Conservation (phyloP, 108 stramenopile genomes). For the Pelagomonas calceolata region DNA sequence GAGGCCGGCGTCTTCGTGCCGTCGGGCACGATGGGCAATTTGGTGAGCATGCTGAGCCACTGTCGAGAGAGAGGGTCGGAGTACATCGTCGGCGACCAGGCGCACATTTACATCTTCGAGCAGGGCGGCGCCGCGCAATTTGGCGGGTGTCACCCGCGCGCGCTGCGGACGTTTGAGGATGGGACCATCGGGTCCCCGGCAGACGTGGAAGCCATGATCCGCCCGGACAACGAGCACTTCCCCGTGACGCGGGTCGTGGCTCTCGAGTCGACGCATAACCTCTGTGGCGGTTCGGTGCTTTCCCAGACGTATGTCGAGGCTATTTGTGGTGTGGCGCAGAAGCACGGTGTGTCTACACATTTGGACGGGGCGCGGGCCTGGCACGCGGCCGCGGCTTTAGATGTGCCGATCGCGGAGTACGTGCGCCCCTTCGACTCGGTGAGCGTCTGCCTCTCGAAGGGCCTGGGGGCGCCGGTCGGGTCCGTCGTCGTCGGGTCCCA, state of each 20-base stretch:
- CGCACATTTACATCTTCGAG: slow-evolving; percentile 44
- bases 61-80: slow-evolving; percentile 61
- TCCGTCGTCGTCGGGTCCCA: slow-evolving; percentile 68
- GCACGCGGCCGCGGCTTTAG: slow-evolving; percentile 68
- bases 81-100: slow-evolving; percentile 37
- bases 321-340: slow-evolving; percentile 47
- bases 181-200: slow-evolving; percentile 31
- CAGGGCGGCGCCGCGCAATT: slow-evolving; percentile 44
- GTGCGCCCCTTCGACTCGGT: slow-evolving; percentile 66
- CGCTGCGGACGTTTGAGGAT: slow-evolving; percentile 59
- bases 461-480: slow-evolving; percentile 86
- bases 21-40: slow-evolving; percentile 43
- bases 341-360: slow-evolving; percentile 53
- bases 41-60: slow-evolving; percentile 72
- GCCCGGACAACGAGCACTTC: slow-evolving; percentile 77
- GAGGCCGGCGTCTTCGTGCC: not conserved
- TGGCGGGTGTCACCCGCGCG: slow-evolving; percentile 60
- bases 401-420: slow-evolving; percentile 37
- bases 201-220: slow-evolving; percentile 25
- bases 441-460: slow-evolving; percentile 88
- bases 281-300: slow-evolving; percentile 81
- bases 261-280: slow-evolving; percentile 93
- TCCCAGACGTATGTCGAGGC: slow-evolving; percentile 55
- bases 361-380: slow-evolving; percentile 88
- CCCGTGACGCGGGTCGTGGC: slow-evolving; percentile 67